phyloP scores from a whole-genome alignment of 1,284 basidiomycete genomes.

The Puccinia brachypodii region DNA sequence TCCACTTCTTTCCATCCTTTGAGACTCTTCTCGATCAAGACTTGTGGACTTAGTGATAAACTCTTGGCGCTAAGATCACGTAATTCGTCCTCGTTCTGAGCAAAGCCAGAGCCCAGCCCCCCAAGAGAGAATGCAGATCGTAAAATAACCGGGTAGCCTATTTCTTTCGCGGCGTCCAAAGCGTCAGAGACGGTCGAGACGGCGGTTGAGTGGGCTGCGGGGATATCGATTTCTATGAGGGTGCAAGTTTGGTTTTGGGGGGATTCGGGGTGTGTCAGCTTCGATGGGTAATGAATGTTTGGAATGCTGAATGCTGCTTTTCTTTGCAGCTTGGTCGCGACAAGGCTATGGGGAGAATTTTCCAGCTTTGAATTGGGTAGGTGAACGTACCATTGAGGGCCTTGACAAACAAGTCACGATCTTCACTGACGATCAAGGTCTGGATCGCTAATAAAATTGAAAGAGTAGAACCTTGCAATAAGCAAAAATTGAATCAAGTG shows the following conservation, averaged over 20 bases:
- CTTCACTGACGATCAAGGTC: conserved; percentile 93
- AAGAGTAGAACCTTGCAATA: not conserved
- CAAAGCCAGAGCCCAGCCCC: conserved; percentile 97
- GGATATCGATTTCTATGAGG: conserved; percentile 89
- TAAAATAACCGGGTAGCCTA: conserved; percentile 97
- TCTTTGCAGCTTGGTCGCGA: not conserved
- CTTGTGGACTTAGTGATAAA: conserved; percentile 87
- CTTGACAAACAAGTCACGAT: conserved; percentile 94
- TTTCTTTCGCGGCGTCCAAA: conserved; percentile 81
- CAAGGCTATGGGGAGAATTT: not conserved
- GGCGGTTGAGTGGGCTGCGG: conserved; percentile 93
- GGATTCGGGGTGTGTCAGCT: not conserved
- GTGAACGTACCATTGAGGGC: conserved; percentile 77
- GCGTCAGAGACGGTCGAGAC: conserved; percentile 94
- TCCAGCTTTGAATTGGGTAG: conserved; percentile 28
- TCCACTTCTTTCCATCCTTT: conserved; percentile 99
- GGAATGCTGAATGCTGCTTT: not conserved
- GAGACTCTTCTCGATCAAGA: conserved; percentile 95
- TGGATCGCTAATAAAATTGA: conserved; percentile 64
- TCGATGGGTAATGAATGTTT: not conserved
- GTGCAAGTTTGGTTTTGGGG: not conserved
- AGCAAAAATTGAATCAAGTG: not conserved
- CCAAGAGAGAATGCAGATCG: conserved; percentile 98
- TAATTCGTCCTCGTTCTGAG: conserved; percentile 90
- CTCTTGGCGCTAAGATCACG: conserved; percentile 90